Percentiles rank a stretch among this genome's conserved stretches.
phyloP scores from a whole-genome alignment of 768 basidiomycete genomes.

The Rhodotorula diobovata region DNA sequence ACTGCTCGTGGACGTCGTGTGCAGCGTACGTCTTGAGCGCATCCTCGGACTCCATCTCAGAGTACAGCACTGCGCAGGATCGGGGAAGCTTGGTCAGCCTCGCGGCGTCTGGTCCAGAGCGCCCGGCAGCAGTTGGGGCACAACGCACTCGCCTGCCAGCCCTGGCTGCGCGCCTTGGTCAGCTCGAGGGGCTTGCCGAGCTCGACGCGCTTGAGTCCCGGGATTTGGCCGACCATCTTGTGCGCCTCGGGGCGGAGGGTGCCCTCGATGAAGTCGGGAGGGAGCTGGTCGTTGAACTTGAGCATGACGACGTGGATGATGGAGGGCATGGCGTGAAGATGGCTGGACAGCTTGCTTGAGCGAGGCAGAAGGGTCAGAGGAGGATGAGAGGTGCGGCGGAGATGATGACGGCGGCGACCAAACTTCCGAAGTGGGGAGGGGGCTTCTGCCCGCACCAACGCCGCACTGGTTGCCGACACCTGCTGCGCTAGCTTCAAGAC shows the following conservation, averaged over 20 bases:
- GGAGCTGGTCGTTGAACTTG: slow-evolving; percentile 17
- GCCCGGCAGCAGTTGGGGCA: no score
- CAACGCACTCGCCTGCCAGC: slow-evolving; percentile 30
- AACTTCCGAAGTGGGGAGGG: no score
- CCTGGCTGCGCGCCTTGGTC: slow-evolving; percentile 19
- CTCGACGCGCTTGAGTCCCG: slow-evolving; percentile 8
- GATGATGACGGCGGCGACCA: no score
- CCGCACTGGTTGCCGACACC: no score
- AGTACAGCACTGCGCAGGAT: slow-evolving; percentile 20
- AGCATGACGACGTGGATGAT: slow-evolving; percentile 25
- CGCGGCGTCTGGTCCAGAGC: background rate
- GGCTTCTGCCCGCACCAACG: no score
- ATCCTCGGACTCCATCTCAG: slow-evolving; percentile 23
- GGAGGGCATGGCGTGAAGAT: no score
- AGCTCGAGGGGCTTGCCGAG: slow-evolving; percentile 12
- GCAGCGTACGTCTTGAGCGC: slow-evolving; percentile 16
- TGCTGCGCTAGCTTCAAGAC: no score
- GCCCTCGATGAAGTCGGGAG: background rate
- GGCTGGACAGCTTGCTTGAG: no score
- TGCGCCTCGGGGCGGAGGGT: background rate
- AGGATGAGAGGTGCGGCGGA: no score
- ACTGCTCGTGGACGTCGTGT: slow-evolving; percentile 19
- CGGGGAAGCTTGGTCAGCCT: no score
- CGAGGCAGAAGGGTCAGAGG: no score
- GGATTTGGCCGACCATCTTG: slow-evolving; percentile 24